A percentile compares a stretch with the other conserved stretches of the same genome.
phyloP scores from a whole-genome alignment of 345 rosid species.

The Rhodamnia rubescens region DNA sequence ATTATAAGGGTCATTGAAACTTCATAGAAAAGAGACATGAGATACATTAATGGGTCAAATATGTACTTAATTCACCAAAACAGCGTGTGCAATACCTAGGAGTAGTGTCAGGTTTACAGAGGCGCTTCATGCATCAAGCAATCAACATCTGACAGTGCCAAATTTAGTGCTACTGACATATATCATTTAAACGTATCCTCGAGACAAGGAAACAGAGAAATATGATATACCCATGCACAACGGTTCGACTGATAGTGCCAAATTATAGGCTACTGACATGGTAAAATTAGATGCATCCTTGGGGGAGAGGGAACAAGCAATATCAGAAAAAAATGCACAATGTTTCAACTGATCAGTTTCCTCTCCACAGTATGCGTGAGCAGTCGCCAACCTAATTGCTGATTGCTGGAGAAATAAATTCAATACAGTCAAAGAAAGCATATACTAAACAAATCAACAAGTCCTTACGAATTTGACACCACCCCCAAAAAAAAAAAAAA shows the following conservation, averaged over 20 bases:
- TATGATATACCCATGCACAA: not conserved
- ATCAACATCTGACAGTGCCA: not conserved
- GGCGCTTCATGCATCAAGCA: not conserved
- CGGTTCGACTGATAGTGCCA: not conserved
- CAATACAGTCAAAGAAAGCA: not conserved
- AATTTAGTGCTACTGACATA: not conserved
- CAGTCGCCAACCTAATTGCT: not conserved
- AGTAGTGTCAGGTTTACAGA: not conserved
- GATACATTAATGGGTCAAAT: not conserved
- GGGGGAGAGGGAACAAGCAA: not conserved
- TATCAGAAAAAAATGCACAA: not conserved
- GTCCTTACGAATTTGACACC: not conserved
- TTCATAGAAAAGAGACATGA: not conserved
- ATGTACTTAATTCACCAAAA: not conserved
- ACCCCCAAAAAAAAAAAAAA: not conserved
- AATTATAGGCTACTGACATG: not conserved
- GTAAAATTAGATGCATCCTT: not conserved
- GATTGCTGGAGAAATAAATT: not conserved
- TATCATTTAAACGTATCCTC: not conserved
- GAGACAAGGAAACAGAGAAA: not conserved
- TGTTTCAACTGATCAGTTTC: not conserved
- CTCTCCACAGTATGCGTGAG: not conserved
- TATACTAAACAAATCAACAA: not conserved
- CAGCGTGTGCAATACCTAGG: not conserved
- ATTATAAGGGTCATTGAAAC: not conserved